phyloP scores from a whole-genome alignment of 768 basidiomycete species.

The Xerocomellus chrysenteron region DNA sequence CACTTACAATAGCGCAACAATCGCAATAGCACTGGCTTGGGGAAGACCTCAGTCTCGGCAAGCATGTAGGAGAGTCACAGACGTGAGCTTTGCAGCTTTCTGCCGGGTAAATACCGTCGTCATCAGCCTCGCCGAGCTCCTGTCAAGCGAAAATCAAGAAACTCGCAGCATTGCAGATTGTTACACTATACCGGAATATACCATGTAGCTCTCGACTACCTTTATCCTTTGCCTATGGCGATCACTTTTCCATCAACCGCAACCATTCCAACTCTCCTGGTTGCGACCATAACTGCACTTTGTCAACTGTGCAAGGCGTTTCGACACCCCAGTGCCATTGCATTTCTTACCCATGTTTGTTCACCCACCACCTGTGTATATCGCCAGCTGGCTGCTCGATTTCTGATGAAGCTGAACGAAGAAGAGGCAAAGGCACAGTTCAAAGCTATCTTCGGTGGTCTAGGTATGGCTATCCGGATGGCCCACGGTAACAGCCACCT shows the following conservation, averaged over 20 bases:
- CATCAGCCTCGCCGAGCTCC: constrained; percentile 13
- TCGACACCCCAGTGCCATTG: constrained; percentile 36
- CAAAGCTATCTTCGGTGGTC: constrained; percentile 57
- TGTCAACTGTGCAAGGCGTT: constrained; percentile 43
- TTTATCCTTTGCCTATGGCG: constrained; percentile 39
- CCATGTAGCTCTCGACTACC: constrained; percentile 45
- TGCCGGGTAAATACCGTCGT: background rate
- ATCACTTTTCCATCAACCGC: constrained; percentile 7
- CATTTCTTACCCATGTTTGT: constrained; percentile 47
- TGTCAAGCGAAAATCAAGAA: constrained; percentile 13
- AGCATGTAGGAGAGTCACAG: constrained; percentile 57
- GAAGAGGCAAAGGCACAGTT: constrained; percentile 72
- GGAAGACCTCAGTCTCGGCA: constrained; percentile 41
- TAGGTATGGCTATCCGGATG: no score
- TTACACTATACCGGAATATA: constrained; percentile 50
- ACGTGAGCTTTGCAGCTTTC: constrained; percentile 39
- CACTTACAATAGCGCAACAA: constrained; percentile 54
- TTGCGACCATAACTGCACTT: constrained; percentile 35
- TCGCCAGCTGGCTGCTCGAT: constrained; percentile 41
- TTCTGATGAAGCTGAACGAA: constrained; percentile 45
- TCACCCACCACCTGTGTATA: constrained; percentile 58
- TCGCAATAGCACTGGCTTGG: constrained; percentile 58
- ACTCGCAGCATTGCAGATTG: constrained; percentile 38
- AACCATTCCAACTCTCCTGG: constrained; percentile 23
- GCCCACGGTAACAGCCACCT: no score